Evolutionary conservation across 805 yeast genomes (phyloP).

Genomic region (Kuraishia floccosa): DNA sequence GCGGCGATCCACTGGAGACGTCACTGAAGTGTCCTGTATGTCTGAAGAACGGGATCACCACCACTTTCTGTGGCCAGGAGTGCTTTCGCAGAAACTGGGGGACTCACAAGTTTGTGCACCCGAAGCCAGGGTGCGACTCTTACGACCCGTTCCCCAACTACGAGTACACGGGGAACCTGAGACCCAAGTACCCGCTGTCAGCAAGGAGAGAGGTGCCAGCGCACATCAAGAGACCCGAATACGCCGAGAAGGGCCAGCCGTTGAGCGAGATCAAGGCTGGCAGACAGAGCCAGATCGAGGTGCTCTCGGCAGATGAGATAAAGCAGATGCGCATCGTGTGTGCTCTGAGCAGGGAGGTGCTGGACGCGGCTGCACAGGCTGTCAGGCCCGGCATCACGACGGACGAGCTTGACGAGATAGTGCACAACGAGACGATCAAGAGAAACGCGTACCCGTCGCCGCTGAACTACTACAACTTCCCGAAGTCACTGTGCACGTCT

Average conservation of each 20-base stretch:
- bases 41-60: constrained; percentile 52
- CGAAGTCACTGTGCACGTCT: constrained; percentile 87
- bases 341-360: constrained; percentile 71
- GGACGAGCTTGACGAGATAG: constrained; percentile 78
- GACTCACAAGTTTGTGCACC: constrained; percentile 67
- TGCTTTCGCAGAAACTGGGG: constrained; percentile 72
- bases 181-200: constrained; percentile 75
- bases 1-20: constrained; percentile 75
- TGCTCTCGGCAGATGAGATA: constrained; percentile 57
- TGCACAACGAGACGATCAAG: constrained; percentile 80
- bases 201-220: constrained; percentile 65
- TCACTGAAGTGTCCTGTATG: constrained; percentile 86
- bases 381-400: constrained; percentile 86
- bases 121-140: constrained; percentile 41
- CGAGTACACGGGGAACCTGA: constrained; percentile 60
- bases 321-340: constrained; percentile 69
- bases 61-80: constrained; percentile 69
- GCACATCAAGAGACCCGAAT: constrained; percentile 67
- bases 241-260: constrained; percentile 75
- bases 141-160: constrained; percentile 85
- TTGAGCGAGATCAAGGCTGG: constrained; percentile 64
- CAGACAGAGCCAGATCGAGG: constrained; percentile 52
- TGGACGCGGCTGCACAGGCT: constrained; percentile 80
- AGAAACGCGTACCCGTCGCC: constrained; percentile 93
- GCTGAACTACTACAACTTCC: constrained; percentile 85